Base-by-base conservation (phyloP, 305 asterid species). In the Fraxinus platypoda region DNA sequence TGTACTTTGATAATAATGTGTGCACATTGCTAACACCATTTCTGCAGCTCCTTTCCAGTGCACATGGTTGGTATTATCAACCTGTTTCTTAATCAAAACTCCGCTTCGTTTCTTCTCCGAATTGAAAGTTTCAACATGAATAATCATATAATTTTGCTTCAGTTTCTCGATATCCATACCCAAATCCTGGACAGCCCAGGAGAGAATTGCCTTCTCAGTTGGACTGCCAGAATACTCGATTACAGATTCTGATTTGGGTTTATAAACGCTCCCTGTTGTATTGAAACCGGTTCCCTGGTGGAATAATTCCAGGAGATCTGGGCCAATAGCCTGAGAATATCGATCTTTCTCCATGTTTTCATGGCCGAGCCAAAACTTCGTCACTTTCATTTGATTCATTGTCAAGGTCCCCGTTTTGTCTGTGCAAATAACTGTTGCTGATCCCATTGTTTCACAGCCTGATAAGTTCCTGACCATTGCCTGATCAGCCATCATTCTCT, bases 401-500 rank as follows among this genome's bases (percentile, higher is more conserved):
- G 92, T 92, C 49, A 89, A 64, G 31, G 93, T 89, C 2, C 95
- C 93, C 0, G 90, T 90, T 78, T 88, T 90, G 82, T 89, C 91
- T 1, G 94, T 89, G 83, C 93, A 92, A 41, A 92, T 92, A 1
- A 89, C 89, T 0, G 93, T 92, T 8, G 93, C 91, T 0, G 92
- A 88, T 4, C 95, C 94, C 92, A 88, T 89, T 0, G 94, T 89
- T 52, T 90, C 95, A 34, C 94, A 89, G 8, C 94, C 92, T 0
- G 94, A 85, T 23, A 90, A 90, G 82, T 87, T 91, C 75, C 93
- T 84, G 82, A 92, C 97, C 93, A 92, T 88, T 0, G 93, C 97
- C 6, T 88, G 88, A 84, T 92, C 93, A 0, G 81, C 89, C 92
- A 91, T 90, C 97, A 92, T 90, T 17, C 91, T 82, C 49, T 90